Evolutionary conservation across 768 basidiomycete genomes (phyloP).

Genomic region (Lyophyllum decastes): DNA sequence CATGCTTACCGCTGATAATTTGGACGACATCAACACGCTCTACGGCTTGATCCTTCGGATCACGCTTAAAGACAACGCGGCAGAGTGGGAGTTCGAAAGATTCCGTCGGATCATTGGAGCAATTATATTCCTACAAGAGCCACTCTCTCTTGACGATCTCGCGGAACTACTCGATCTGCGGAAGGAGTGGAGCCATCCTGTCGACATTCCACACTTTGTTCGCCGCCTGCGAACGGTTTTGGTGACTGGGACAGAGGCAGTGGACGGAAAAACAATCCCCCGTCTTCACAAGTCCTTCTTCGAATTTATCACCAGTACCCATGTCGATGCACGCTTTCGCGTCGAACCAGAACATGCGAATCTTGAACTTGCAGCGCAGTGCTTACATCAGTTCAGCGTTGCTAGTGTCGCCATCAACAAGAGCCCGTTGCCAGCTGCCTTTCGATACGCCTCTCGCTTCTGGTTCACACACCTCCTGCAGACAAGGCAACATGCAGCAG

Average conservation of each 20-base stretch:
- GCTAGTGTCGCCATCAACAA: not conserved
- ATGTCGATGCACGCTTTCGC: not conserved
- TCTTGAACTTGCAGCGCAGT: constrained; percentile 8
- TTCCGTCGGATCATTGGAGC: constrained; percentile 18
- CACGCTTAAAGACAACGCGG: not conserved
- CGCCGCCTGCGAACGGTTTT: constrained; percentile 19
- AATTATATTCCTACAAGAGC: constrained; percentile 11
- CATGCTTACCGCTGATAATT: constrained; percentile 3
- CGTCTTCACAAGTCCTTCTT: constrained; percentile 21
- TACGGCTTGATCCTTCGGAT: constrained; percentile 9
- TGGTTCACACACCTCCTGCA: constrained; percentile 4
- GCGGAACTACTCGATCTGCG: constrained; percentile 11
- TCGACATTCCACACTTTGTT: constrained; percentile 15
- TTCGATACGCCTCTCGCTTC: constrained; percentile 9
- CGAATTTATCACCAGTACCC: too few relatives aligned
- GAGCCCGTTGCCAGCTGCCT: not conserved
- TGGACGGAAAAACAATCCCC: constrained; percentile 15
- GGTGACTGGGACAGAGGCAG: constrained; percentile 10
- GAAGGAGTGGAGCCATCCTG: not conserved
- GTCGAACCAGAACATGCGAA: constrained; percentile 5
- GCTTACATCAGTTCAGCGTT: constrained; percentile 2
- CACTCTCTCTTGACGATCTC: constrained; percentile 11
- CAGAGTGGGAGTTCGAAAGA: constrained; percentile 13
- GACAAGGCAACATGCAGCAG: not conserved
- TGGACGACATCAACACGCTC: constrained; percentile 14